Evolutionary conservation across 2,329 filamentous ascomycete species (phyloP).

Genomic region (Colletotrichum sp.): DNA sequence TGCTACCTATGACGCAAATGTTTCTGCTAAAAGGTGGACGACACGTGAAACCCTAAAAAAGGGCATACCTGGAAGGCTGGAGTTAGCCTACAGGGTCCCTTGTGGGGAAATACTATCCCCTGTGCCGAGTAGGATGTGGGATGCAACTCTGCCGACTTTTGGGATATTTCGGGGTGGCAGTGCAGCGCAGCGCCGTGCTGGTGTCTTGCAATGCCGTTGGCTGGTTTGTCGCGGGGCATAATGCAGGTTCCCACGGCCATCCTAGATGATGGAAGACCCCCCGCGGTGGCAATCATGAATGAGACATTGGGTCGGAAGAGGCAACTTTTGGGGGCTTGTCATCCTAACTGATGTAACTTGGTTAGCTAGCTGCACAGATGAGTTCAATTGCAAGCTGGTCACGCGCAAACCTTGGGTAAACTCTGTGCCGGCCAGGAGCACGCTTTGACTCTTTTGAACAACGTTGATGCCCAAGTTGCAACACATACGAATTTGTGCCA

Average conservation of each 20-base stretch:
- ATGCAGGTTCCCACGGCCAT: neutral
- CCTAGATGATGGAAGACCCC: neutral
- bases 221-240: neutral
- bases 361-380: neutral
- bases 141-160: neutral
- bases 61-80: neutral
- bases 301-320: neutral
- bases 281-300: neutral
- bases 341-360: neutral
- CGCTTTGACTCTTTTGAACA: neutral
- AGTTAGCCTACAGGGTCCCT: neutral
- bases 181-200: neutral
- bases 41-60: constrained; percentile 6
- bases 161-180: neutral
- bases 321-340: neutral
- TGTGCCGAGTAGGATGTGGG: neutral
- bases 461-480: neutral
- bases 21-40: constrained; percentile 3
- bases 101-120: constrained; percentile 6
- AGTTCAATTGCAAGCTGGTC: neutral
- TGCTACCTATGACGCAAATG: constrained; percentile 16
- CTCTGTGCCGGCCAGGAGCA: neutral
- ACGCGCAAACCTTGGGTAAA: neutral
- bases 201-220: neutral
- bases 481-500: neutral